Percentiles rank a stretch among this genome's conserved stretches.
phyloP scores from a whole-genome alignment of 2,329 filamentous ascomycete species.

The Colletotrichum filicis region DNA sequence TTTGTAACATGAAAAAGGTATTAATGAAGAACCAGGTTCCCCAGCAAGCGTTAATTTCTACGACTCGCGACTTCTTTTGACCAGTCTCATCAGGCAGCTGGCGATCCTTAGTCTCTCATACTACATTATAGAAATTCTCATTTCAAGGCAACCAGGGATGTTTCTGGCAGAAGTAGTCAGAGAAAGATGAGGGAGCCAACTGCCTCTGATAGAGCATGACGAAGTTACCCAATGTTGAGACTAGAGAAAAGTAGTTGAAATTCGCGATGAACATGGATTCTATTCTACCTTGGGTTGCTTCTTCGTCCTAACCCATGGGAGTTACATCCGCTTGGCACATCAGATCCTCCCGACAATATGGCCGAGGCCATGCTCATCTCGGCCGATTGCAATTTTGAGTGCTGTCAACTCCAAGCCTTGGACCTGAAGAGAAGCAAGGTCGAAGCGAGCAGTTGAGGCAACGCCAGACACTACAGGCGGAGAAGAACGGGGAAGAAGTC shows the following conservation, averaged over 20 bases:
- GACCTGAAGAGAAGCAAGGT: background rate
- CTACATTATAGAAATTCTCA: background rate
- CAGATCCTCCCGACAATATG: constrained; percentile 15
- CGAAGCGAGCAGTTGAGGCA: background rate
- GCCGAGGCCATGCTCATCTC: constrained; percentile 9
- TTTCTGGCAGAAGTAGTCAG: background rate
- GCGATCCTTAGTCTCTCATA: too few species aligned
- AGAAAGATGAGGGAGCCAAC: background rate
- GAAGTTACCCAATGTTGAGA: background rate
- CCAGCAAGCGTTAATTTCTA: too few species aligned
- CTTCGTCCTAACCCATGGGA: background rate
- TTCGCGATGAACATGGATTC: background rate
- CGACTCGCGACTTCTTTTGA: background rate
- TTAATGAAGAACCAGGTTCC: too few species aligned
- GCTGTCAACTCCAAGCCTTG: background rate
- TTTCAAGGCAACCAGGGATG: background rate
- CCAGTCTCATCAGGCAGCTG: background rate
- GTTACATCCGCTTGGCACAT: background rate
- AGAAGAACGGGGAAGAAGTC: too few species aligned
- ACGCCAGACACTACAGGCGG: background rate
- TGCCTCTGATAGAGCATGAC: background rate
- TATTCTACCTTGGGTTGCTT: too few species aligned
- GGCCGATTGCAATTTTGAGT: background rate
- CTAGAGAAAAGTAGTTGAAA: too few species aligned
- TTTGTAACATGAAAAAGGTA: too few species aligned